These are phyloP conservation scores for Colletotrichum lupini DNA, from an alignment of 2,329 filamentous ascomycete species.

Conservation along the genomic window DNA sequence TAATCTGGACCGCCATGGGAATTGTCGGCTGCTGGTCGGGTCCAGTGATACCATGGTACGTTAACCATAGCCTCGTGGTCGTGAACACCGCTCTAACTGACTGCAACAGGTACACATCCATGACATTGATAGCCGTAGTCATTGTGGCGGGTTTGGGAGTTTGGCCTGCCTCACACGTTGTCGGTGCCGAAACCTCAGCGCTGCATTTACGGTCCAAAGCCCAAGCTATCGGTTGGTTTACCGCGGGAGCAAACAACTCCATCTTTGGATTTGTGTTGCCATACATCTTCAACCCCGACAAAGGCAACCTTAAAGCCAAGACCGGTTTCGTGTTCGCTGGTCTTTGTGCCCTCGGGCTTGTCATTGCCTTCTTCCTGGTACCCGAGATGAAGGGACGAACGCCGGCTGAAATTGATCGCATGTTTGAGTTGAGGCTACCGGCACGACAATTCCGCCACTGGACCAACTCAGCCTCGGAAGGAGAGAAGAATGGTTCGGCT, in stretches of 20 bases:
- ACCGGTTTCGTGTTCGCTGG: constrained; percentile 54
- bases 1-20: constrained; percentile 58
- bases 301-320: constrained; percentile 52
- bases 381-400: constrained; percentile 65
- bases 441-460: constrained; percentile 42
- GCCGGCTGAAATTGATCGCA: constrained; percentile 58
- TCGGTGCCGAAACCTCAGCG: constrained; percentile 55
- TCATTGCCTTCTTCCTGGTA: constrained; percentile 55
- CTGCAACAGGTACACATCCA: constrained; percentile 40
- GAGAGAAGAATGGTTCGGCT: constrained; percentile 4
- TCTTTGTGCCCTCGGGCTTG: constrained; percentile 47
- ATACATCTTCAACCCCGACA: constrained; percentile 58
- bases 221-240: constrained; percentile 55
- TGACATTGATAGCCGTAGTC: constrained; percentile 56
- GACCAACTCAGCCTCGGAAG: constrained; percentile 14
- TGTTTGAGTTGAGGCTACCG: constrained; percentile 45
- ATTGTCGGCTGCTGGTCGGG: constrained; percentile 57
- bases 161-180: constrained; percentile 56
- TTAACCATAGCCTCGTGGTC: background rate
- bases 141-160: constrained; percentile 52
- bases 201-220: constrained; percentile 55
- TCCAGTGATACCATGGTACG: constrained; percentile 51
- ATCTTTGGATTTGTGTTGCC: constrained; percentile 59
- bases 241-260: constrained; percentile 51
- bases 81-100: background rate